Evolutionary conservation across 768 basidiomycete species (phyloP), one percentile per base, ranked within the genome.

Genomic region (Psilocybe cubensis): DNA sequence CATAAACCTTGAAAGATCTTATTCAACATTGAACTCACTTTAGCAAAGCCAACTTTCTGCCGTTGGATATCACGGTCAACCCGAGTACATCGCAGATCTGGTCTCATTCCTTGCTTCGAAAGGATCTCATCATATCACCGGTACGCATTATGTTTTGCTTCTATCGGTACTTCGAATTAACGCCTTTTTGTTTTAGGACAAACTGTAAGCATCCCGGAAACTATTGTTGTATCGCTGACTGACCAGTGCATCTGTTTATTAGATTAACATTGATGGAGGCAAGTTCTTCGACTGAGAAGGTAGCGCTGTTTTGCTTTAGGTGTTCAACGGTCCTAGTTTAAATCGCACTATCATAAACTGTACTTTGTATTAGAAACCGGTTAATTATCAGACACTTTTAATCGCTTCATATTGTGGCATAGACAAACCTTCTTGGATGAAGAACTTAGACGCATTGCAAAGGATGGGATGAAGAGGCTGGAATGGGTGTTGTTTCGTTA

Each of bases 51-150:
- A 51, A 9, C 44, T 31, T 4, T 55, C 52, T 33, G 55, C 66
- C 5, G 28, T 67, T 11, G 64, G 64, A 44, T 59, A 68, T 5
- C 40, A 62, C 8, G 70, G 64, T 23, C 56, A 68, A n/a, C 70
- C 74, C 1, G 68, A 74, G 35, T 66, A 75, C 33, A 53, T 76
- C 9, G 74, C 76, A 23, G 62, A 63, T 8, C n/a, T 71, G 4
- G 73, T 76, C 0, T 75, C 73, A 1, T 76, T 67, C 52, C 62
- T 77, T 3, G 68, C 68, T 6, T 74, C 74, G 8, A 68, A 73
- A 20, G 71, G 68, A 18, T 70, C 74, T 3, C 64, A 68, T 23
- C 72, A 71, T 53, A 66, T 77, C 9, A 77, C 74, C 0, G 76
- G 75, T 38, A 38, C 5, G 35, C 35, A 38, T 38, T 17, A 17